Conservation (phyloP, 495 filamentous ascomycete species). For the Echria macrotheca region DNA sequence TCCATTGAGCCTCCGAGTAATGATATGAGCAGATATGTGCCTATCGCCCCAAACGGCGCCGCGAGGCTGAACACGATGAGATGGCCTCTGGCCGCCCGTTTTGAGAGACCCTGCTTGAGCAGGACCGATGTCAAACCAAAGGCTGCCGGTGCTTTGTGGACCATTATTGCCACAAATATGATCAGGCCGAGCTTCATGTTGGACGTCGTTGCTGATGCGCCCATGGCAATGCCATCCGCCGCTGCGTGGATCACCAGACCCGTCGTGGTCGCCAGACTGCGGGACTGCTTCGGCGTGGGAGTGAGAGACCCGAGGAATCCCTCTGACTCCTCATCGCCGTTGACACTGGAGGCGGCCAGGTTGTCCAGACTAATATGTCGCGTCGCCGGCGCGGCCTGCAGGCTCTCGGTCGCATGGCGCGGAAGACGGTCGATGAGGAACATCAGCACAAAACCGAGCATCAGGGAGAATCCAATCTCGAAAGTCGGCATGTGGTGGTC, state of each 20-base stretch:
- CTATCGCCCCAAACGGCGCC: constrained; percentile 78
- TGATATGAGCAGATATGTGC: constrained; percentile 74
- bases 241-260: constrained; percentile 94
- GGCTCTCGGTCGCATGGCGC: constrained; percentile 54
- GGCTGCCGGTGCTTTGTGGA: constrained; percentile 94
- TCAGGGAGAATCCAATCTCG: constrained; percentile 75
- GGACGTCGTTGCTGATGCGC: constrained; percentile 70
- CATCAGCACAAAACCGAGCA: constrained; percentile 92
- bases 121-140: constrained; percentile 89
- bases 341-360: constrained; percentile 47
- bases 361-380: constrained; percentile 78
- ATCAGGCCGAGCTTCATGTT: constrained; percentile 73
- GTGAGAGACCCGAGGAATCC: constrained; percentile 47
- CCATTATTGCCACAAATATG: constrained; percentile 93
- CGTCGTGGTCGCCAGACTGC: constrained; percentile 69
- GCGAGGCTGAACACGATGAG: constrained; percentile 87
- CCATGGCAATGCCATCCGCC: constrained; percentile 94
- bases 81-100: constrained; percentile 77
- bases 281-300: constrained; percentile 45
- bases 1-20: constrained; percentile 55
- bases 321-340: constrained; percentile 42
- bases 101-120: constrained; percentile 80
- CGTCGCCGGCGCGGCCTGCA: constrained; percentile 47
- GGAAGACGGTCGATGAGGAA: constrained; percentile 91
- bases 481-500: constrained; percentile 46